Conservation (phyloP, 495 filamentous ascomycete species). For the Penicillium chermesinum region DNA sequence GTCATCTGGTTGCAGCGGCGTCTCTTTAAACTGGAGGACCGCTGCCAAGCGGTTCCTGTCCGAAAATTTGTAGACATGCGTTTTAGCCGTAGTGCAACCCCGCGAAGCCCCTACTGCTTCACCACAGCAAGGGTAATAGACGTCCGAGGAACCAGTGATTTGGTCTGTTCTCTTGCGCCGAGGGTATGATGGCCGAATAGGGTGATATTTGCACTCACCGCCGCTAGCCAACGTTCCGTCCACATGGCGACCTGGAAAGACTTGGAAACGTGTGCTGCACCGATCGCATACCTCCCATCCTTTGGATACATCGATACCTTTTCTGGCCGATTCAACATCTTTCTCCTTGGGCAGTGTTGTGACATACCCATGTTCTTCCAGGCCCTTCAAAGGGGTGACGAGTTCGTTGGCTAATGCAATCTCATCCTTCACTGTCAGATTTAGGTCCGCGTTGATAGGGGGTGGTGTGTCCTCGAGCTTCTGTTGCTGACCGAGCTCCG, state of each 20-base stretch:
- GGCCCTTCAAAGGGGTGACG: conserved; percentile 50
- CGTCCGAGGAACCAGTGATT: conserved; percentile 42
- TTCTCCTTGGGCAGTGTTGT: conserved; percentile 53
- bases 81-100: conserved; percentile 64
- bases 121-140: conserved; percentile 73
- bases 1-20: conserved; percentile 54
- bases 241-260: conserved; percentile 78
- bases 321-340: conserved; percentile 57
- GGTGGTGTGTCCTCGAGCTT: conserved; percentile 19
- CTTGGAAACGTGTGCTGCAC: conserved; percentile 80
- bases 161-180: conserved; percentile 42
- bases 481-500: conserved; percentile 20
- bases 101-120: conserved; percentile 58
- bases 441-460: conserved; percentile 62
- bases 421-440: conserved; percentile 51
- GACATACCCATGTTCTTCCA: conserved; percentile 71
- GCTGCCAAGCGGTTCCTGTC: conserved; percentile 70
- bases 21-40: conserved; percentile 71
- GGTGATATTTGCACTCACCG: conserved; percentile 74
- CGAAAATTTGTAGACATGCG: conserved; percentile 85
- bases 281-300: conserved; percentile 88
- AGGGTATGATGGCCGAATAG: conserved; percentile 55
- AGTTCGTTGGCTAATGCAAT: conserved; percentile 56
- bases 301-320: conserved; percentile 57
- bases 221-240: conserved; percentile 77